These are phyloP conservation scores for Tetracladium marchalianum DNA, from an alignment of 495 filamentous ascomycete species.

Conservation along the genomic window DNA sequence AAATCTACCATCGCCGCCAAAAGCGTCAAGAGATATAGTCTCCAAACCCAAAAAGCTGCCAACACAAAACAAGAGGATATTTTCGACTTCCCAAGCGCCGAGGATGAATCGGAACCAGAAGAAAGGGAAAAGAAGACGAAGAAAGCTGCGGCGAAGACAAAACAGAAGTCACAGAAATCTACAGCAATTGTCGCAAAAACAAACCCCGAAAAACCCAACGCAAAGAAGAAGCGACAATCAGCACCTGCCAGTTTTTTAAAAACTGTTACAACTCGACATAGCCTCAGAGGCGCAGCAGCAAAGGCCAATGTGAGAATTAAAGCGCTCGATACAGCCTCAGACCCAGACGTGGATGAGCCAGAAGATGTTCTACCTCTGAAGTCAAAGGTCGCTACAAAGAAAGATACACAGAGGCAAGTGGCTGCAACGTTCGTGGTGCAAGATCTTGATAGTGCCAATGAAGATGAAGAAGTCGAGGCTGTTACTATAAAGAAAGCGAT, in stretches of 20 bases:
- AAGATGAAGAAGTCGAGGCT: too few species aligned
- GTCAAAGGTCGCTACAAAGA: too few species aligned
- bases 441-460: too few species aligned
- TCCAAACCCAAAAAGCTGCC: neutral
- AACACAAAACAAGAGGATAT: neutral
- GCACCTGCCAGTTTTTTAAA: neutral
- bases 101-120: neutral
- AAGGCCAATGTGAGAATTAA: conserved; percentile 17
- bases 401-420: too few species aligned
- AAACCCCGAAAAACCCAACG: neutral
- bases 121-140: neutral
- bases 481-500: too few species aligned
- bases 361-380: too few species aligned
- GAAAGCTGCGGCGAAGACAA: neutral
- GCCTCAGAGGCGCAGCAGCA: conserved; percentile 15
- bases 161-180: too few species aligned
- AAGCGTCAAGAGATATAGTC: neutral
- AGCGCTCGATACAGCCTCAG: neutral
- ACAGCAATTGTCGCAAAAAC: neutral
- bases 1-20: too few species aligned
- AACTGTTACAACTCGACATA: neutral
- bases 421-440: too few species aligned
- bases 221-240: conserved; percentile 5
- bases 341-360: too few species aligned
- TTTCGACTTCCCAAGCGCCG: conserved; percentile 1